phyloP scores from a whole-genome alignment of 805 yeast genomes.

The Spathaspora sp. region DNA sequence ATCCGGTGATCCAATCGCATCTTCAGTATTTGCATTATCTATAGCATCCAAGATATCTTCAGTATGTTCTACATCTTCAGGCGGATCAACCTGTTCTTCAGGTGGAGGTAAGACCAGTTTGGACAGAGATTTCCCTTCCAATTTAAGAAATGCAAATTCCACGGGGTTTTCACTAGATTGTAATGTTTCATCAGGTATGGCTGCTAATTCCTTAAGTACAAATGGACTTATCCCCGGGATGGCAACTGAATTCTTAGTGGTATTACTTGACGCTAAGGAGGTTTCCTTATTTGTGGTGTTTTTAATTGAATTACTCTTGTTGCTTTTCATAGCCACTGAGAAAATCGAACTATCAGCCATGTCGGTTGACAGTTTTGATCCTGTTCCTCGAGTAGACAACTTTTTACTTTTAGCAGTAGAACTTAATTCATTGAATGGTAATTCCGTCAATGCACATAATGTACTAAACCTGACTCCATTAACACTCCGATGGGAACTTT shows the following conservation, averaged over 20 bases:
- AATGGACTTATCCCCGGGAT: conserved; percentile 50
- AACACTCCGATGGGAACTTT: conserved; percentile 22
- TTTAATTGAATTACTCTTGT: conserved; percentile 7
- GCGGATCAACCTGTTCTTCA: neutral
- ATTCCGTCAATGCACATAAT: conserved; percentile 35
- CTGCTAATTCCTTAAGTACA: conserved; percentile 60
- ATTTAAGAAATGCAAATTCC: conserved; percentile 65
- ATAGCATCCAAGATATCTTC: conserved; percentile 37
- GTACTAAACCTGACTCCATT: conserved; percentile 32
- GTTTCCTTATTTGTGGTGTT: neutral
- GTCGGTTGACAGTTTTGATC: conserved; percentile 22
- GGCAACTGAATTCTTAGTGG: conserved; percentile 38
- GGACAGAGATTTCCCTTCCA: conserved; percentile 59
- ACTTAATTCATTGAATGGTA: conserved; percentile 26
- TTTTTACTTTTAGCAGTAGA: neutral
- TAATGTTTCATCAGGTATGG: conserved; percentile 75
- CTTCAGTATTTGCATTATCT: conserved; percentile 37
- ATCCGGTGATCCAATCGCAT: conserved; percentile 18
- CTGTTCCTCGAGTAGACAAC: neutral
- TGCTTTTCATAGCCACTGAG: conserved; percentile 21
- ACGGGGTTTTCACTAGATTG: conserved; percentile 66
- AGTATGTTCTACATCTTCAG: conserved; percentile 11
- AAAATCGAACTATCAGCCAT: conserved; percentile 32
- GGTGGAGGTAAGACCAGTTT: conserved; percentile 4
- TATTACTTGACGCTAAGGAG: conserved; percentile 2